Evolutionary conservation across 495 filamentous ascomycete genomes (phyloP).

Genomic region (Trichoderma orchidacearum): DNA sequence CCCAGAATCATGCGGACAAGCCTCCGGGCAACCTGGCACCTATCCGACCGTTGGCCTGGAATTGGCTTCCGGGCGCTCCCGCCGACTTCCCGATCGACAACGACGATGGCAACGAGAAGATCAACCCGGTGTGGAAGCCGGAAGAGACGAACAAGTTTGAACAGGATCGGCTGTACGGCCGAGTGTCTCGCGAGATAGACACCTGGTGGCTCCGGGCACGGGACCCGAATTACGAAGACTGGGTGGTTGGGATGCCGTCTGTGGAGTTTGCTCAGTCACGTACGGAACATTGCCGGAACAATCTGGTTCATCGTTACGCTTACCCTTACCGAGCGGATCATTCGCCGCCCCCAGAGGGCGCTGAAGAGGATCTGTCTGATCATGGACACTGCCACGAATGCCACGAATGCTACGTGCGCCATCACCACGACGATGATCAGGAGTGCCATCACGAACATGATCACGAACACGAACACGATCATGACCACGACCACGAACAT

Average conservation of each 20-base stretch:
- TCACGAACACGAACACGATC: background rate
- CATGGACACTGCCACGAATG: conserved; percentile 5
- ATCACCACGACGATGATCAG: conserved; percentile 13
- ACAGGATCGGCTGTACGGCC: conserved; percentile 35
- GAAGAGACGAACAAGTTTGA: conserved; percentile 33
- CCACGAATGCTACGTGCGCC: background rate
- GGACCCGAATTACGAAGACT: conserved; percentile 37
- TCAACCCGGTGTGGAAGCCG: conserved; percentile 25
- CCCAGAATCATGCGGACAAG: conserved; percentile 14
- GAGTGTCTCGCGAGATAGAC: conserved; percentile 43
- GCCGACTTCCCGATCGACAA: conserved; percentile 16
- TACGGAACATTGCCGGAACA: conserved; percentile 33
- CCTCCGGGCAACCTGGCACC: conserved; percentile 19
- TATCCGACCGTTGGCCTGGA: conserved; percentile 23
- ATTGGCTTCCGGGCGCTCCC: conserved; percentile 23
- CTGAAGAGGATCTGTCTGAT: conserved; percentile 7
- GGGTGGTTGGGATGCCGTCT: conserved; percentile 35
- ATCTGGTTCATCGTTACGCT: conserved; percentile 31
- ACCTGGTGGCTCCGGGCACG: conserved; percentile 41
- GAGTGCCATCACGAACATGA: conserved; percentile 41
- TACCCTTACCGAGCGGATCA: conserved; percentile 24
- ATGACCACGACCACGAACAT: background rate
- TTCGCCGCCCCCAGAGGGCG: conserved; percentile 12
- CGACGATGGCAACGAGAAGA: conserved; percentile 15
- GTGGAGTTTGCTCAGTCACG: conserved; percentile 35